Base-by-base conservation (phyloP, 2,329 filamentous ascomycete species). In the Salinomyces thailandicus region DNA sequence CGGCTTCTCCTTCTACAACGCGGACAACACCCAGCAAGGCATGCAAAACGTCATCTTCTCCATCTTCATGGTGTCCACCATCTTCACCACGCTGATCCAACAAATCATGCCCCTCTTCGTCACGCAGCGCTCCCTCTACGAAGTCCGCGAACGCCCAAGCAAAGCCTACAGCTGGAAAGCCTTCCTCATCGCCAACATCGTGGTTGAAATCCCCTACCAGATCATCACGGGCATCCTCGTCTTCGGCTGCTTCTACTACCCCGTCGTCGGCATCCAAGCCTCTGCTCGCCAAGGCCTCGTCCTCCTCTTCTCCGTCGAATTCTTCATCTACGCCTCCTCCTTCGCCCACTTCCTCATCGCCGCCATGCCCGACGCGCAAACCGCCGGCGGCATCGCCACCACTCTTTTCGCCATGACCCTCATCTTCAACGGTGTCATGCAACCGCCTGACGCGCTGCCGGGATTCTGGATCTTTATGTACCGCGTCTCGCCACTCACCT, bases 381-480 rank as follows among this genome's bases (percentile, higher is more conserved):
- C 78, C 0, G 81, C 79, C 4, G 73, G 71, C 5, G 75, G 72
- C 31, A 57, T 84, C 13, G 75, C 62, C 4, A 67, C 52, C 46
- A 62, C 55, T 9, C 45, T 58, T 15, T 58, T 59, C 39, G 62
- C 68, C n/a, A 69, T 72, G 55, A 65, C 42, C 4, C 55, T 71
- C 2, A 62, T 64, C 46, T 61, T 68, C 49, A 60, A 64, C 46
- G 67, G 78, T 53, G 79, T 84, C 3, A 61, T 85, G 36, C 74
- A 79, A 41, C 58, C 68, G 0, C 72, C 77, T 0, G 5, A 41
- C 51, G 3, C 65, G 68, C 0, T 85, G 1, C 80, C 81, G 0
- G 68, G 73, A 0, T 85, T 85, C 63, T 86, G 81, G 81, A 75
- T 75, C 42, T 85, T 83, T 62, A 85, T 85, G 80, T 81, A 84